Evolutionary conservation across 164 flowering plant genomes (phyloP), one percentile per base, ranked within the genome.

Genomic region (Saururus chinensis): DNA sequence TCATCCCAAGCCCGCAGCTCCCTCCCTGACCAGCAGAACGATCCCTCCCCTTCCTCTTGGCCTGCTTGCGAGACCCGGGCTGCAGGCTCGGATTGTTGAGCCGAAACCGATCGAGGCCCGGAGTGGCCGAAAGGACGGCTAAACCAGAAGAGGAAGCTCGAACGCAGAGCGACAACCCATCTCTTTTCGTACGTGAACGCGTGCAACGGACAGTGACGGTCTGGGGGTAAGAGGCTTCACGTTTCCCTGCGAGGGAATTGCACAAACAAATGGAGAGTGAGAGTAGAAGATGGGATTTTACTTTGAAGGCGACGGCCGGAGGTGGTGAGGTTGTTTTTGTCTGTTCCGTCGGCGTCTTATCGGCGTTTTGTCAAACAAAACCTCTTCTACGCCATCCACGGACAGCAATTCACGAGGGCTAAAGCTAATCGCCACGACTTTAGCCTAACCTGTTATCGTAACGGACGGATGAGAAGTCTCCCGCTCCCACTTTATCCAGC

Each of bases 1-100:
- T 83, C 97, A 91, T 90, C 0, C 99, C 99, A 68, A 90, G 88
- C 51, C 99, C 99, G 69, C 97, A 88, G 71, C 97, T 93, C 41
- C 66, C 68, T 5, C 97, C 99, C 70, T 90, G 97, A 0, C 99
- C 97, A 1, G 96, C 96, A 7, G 95, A 65, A 41, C 70, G 77
- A 24, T 95, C 99, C 37, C 97, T 80, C 1, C 97, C 96, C 75
- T 88, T 87, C 70, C 96, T 81, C 86, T 95, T 95, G 23, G 61
- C 75, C 60, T 73, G 84, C 84, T 91, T 84, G 57, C 91, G 79
- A 24, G 99, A 82, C 13, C 99, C 99, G 0, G 91, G 89, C 57
- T 90, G 96, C 4, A 97, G 99, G 1, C 92, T 92, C 40, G 90
- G 68, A 60, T 89, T 92, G 64, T 89, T 75, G 0, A 89, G 81